Evolutionary conservation across 805 yeast genomes (phyloP).

Genomic region (Metschnikowia sp.): DNA sequence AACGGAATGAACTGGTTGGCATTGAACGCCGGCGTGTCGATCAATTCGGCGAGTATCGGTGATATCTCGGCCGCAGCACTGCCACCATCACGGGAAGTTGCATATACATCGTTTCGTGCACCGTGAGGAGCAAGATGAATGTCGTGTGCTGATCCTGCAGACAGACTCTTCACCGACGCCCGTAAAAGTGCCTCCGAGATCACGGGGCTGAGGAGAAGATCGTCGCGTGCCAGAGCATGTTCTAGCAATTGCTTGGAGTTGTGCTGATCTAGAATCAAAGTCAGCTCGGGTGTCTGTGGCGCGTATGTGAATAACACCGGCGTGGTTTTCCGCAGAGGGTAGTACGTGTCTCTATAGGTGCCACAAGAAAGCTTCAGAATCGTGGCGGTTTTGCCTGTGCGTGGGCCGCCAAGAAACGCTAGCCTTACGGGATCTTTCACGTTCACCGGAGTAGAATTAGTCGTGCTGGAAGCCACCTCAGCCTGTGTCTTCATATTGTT

Average conservation of each 20-base stretch:
- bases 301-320: conserved; percentile 55
- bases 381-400: conserved; percentile 59
- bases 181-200: conserved; percentile 20
- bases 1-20: conserved; percentile 70
- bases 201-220: conserved; percentile 29
- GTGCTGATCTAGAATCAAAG: conserved; percentile 24
- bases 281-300: conserved; percentile 29
- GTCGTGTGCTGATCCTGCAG: neutral
- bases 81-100: conserved; percentile 12
- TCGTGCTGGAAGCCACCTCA: conserved; percentile 6
- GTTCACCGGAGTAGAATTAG: conserved; percentile 8
- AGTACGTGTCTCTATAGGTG: conserved; percentile 62
- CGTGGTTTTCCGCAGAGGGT: conserved; percentile 65
- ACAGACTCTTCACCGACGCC: neutral
- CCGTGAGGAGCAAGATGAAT: neutral
- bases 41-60: conserved; percentile 63
- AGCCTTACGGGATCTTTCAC: conserved; percentile 46
- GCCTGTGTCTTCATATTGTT: conserved; percentile 4
- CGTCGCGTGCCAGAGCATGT: conserved; percentile 10
- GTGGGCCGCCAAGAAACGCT: conserved; percentile 59
- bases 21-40: conserved; percentile 73
- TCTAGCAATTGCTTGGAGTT: conserved; percentile 14
- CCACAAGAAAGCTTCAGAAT: conserved; percentile 48
- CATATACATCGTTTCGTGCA: conserved; percentile 22
- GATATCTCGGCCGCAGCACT: conserved; percentile 5